phyloP scores from a whole-genome alignment of 345 rosid genomes.

The Linum lewisii region DNA sequence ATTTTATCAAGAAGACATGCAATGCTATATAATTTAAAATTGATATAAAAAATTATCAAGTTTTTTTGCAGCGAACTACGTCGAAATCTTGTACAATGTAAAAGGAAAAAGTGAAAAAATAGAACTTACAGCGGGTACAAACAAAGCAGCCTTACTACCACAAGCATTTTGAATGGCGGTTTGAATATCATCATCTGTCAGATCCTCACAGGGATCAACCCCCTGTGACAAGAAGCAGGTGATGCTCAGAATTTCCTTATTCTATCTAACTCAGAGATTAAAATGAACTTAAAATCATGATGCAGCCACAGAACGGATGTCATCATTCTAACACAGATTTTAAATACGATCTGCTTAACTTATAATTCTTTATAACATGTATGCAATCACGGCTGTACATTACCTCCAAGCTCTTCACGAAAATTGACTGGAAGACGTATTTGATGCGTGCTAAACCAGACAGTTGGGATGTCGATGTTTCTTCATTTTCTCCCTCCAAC shows the following conservation, averaged over 20 bases:
- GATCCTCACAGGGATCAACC: constrained; percentile 93
- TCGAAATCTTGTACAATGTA: neutral
- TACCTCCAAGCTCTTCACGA: constrained; percentile 91
- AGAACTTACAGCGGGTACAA: constrained; percentile 74
- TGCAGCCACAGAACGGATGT: neutral
- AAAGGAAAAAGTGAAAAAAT: constrained; percentile 4
- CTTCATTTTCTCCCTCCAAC: constrained; percentile 87
- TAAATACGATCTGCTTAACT: too few species aligned
- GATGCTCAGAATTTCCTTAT: neutral
- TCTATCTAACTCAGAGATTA: too few species aligned
- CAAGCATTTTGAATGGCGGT: constrained; percentile 96
- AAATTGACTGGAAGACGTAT: constrained; percentile 81
- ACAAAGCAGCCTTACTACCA: constrained; percentile 79
- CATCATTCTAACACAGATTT: too few species aligned
- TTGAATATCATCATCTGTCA: constrained; percentile 87
- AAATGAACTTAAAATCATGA: neutral
- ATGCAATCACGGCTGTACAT: neutral
- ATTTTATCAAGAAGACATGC: too few species aligned
- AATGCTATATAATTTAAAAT: too few species aligned
- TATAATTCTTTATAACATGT: neutral
- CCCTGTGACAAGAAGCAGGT: constrained; percentile 36
- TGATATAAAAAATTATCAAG: too few species aligned
- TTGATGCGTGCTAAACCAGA: constrained; percentile 96
- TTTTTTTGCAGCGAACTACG: too few species aligned
- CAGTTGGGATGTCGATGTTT: constrained; percentile 85